phyloP scores from a whole-genome alignment of 345 rosid genomes.

The Geranium rotundifolium region DNA sequence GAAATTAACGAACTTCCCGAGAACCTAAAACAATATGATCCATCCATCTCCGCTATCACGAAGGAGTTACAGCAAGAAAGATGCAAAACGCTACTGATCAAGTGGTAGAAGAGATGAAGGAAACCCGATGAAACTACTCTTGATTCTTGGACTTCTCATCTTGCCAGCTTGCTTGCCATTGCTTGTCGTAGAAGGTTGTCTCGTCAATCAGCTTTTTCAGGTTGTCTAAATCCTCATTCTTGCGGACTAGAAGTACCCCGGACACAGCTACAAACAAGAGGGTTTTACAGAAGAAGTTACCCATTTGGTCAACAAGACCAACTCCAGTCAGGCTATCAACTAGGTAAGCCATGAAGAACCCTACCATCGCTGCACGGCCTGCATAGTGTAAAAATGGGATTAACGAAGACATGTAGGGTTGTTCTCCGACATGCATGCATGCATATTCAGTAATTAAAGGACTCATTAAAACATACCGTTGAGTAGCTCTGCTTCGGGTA shows the following conservation, averaged over 20 bases:
- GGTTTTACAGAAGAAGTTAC: slow-evolving; percentile 90
- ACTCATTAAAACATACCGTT: slow-evolving; percentile 42
- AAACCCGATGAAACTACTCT: slow-evolving; percentile 7
- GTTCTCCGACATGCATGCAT: background rate
- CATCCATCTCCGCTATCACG: background rate
- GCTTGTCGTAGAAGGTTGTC: slow-evolving; percentile 81
- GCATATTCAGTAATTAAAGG: background rate
- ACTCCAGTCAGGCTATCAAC: slow-evolving; percentile 93
- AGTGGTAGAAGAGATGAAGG: background rate
- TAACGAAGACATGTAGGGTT: background rate
- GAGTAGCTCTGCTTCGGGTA: slow-evolving; percentile 82
- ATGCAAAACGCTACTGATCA: background rate
- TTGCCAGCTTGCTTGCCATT: slow-evolving; percentile 94
- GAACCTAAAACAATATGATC: background rate
- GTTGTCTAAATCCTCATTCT: slow-evolving; percentile 75
- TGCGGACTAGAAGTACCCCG: slow-evolving; percentile 68
- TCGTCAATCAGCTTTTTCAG: slow-evolving; percentile 67
- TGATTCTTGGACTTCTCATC: slow-evolving; percentile 34
- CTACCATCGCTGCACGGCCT: slow-evolving; percentile 97
- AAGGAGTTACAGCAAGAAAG: background rate
- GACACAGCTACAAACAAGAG: slow-evolving; percentile 72
- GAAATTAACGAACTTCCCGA: background rate
- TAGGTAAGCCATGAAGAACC: slow-evolving; percentile 96
- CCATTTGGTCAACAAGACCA: slow-evolving; percentile 95
- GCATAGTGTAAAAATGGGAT: slow-evolving; percentile 6